phyloP scores from a whole-genome alignment of 129 eudicot species.

The Scalesia atractyloides region DNA sequence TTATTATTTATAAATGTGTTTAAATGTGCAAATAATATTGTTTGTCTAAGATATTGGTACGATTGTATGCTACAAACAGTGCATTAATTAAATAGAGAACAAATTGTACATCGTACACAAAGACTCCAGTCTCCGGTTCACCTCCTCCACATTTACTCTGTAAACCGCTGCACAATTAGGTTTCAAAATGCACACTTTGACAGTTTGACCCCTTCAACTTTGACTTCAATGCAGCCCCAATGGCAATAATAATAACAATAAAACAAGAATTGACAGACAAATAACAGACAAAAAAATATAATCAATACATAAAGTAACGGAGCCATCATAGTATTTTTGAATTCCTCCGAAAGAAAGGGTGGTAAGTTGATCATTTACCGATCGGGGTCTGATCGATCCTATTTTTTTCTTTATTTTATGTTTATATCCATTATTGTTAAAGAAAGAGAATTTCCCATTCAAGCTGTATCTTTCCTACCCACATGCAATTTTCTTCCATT shows the following conservation, averaged over 20 bases:
- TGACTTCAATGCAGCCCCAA: neutral
- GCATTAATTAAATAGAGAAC: neutral
- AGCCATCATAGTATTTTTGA: too few relatives aligned
- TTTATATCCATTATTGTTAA: constrained; percentile 28
- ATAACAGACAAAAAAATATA: too few relatives aligned
- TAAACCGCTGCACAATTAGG: constrained; percentile 28
- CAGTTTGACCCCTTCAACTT: constrained; percentile 15
- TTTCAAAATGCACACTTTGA: constrained; percentile 22
- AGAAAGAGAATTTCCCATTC: neutral
- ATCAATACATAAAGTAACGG: too few relatives aligned
- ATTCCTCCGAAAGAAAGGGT: too few relatives aligned
- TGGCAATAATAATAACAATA: neutral
- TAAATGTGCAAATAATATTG: too few relatives aligned
- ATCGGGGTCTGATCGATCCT: too few relatives aligned
- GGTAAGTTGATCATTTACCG: too few relatives aligned
- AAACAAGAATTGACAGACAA: neutral
- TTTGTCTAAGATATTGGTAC: neutral
- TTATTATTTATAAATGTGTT: too few relatives aligned
- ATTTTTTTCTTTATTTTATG: too few relatives aligned
- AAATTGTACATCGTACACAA: constrained; percentile 17
- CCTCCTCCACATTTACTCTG: constrained; percentile 26
- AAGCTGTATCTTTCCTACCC: constrained; percentile 29
- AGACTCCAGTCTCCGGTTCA: neutral
- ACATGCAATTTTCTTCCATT: constrained; percentile 29
- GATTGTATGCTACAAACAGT: constrained; percentile 8